Base-by-base conservation (phyloP, 495 filamentous ascomycete species). In the Thozetella sp. region DNA sequence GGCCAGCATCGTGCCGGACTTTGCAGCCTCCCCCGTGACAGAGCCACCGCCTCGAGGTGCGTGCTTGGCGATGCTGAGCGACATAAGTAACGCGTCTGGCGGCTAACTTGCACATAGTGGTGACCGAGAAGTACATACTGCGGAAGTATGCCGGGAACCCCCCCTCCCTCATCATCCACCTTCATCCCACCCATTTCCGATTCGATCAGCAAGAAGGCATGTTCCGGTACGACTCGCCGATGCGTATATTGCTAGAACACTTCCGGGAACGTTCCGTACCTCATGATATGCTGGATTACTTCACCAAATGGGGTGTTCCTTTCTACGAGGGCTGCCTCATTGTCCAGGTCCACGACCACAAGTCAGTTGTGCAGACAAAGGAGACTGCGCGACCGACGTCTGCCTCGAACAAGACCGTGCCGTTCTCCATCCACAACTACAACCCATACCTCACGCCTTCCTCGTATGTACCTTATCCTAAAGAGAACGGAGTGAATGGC, bases 241-340 rank as follows among this genome's bases (percentile, higher is more conserved):
- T 98, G 92, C 86, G 83, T 64, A 73, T 91, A 57, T 84, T 97
- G 37, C 78, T 97, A 23, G 87, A 94, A 63, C 91, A 96, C 72
- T 66, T 84, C 15, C 71, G 70, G 60, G 67, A 26, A 15, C 72
- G 79, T 17, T 81, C 81, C 1, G 65, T 86, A 17, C 82, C 80
- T 22, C 78, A 86, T 65, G 80, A 83, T 19, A 67, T 88, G 51
- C 61, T 87, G 1, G 75, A 75, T n/a, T 76, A 81, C 53, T 69
- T 98, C 25, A 82, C 86, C 27, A 78, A 84, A 23, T 76, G 77
- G 19, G 84, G 82, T 9, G 88, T 97, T 23, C 80, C 75, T n/a
- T 98, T 96, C 66, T 99, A 98, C 67, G 95, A 99, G 70, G 93
- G 91, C 20, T 97, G 94, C 69, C 81, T 99, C 53, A 98, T 99